A percentile compares a stretch with the other conserved stretches of the same genome.
phyloP scores from a whole-genome alignment of 768 basidiomycete species.

The Glaciozyma antarctica region DNA sequence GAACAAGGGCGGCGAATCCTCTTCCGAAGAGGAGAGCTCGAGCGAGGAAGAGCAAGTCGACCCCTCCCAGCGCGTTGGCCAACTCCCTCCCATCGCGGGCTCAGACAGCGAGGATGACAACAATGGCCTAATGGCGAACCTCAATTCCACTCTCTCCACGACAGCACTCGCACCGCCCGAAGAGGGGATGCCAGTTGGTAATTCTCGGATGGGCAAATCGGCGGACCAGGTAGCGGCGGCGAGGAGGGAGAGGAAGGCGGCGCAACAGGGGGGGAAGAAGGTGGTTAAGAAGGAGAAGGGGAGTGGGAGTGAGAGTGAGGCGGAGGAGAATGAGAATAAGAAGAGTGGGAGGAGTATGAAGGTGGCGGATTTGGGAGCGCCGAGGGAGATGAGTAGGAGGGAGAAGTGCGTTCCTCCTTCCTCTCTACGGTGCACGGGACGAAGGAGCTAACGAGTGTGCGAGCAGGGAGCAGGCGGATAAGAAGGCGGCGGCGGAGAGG shows the following conservation, averaged over 20 bases:
- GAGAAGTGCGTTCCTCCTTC: not conserved
- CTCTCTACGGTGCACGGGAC: not conserved
- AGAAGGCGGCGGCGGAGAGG: conserved; percentile 72
- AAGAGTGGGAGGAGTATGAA: conserved; percentile 64
- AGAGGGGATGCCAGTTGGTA: conserved; percentile 43
- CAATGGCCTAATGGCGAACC: not conserved
- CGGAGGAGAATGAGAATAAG: conserved; percentile 47
- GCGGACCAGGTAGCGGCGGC: conserved; percentile 5
- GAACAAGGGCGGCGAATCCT: not conserved
- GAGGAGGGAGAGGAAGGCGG: conserved; percentile 4
- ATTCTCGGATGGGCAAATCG: not conserved
- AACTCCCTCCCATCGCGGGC: conserved; percentile 40
- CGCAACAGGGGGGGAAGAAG: conserved; percentile 48
- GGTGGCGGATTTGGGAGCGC: conserved; percentile 61
- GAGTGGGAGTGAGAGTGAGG: conserved; percentile 6
- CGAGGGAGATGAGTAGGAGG: conserved; percentile 47
- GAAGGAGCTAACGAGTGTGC: no score
- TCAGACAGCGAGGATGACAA: conserved; percentile 42
- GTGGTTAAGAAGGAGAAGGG: conserved; percentile 39
- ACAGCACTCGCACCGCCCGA: conserved; percentile 61
- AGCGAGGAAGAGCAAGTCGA: conserved; percentile 45
- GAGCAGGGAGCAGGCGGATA: conserved; percentile 77
- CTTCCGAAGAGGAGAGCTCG: conserved; percentile 31
- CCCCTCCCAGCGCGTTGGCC: conserved; percentile 35
- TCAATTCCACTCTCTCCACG: not conserved